Percentiles rank a stretch among this genome's conserved stretches.
Evolutionary conservation across 1,284 basidiomycete species (phyloP).

Genomic region (Laetiporus sulphureus): DNA sequence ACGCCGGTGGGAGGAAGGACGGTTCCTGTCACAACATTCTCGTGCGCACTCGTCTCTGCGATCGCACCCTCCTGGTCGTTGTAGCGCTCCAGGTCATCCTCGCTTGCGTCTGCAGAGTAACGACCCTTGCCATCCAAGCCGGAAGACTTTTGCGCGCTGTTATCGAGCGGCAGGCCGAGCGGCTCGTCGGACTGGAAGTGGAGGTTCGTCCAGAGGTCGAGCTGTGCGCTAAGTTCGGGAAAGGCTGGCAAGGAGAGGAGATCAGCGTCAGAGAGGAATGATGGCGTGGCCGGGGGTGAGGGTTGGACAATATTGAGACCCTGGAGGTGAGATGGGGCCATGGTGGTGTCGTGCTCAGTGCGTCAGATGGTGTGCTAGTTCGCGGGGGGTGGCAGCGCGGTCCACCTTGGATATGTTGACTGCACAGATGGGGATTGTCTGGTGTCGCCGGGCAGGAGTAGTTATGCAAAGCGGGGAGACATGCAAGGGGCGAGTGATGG

Average conservation of each 20-base stretch:
- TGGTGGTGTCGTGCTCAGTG: constrained; percentile 12
- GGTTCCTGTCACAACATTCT: constrained; percentile 49
- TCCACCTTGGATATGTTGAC: background rate
- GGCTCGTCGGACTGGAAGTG: constrained; percentile 74
- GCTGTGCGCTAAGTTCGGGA: constrained; percentile 70
- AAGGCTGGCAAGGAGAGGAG: constrained; percentile 55
- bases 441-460: background rate
- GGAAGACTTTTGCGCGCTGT: constrained; percentile 10
- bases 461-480: background rate
- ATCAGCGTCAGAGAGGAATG: constrained; percentile 41
- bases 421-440: background rate
- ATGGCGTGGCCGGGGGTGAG: constrained; percentile 33
- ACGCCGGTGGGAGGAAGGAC: constrained; percentile 21
- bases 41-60: constrained; percentile 46
- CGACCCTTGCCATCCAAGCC: constrained; percentile 13
- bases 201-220: constrained; percentile 81
- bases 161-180: constrained; percentile 18
- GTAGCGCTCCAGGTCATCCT: constrained; percentile 26
- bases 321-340: constrained; percentile 60
- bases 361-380: no score
- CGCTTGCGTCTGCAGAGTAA: constrained; percentile 24
- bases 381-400: no score
- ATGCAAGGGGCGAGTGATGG: background rate
- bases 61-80: constrained; percentile 37
- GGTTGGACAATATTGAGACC: constrained; percentile 72